Evolutionary conservation across 2,329 filamentous ascomycete genomes (phyloP).

Genomic region (Colletotrichum sp.): DNA sequence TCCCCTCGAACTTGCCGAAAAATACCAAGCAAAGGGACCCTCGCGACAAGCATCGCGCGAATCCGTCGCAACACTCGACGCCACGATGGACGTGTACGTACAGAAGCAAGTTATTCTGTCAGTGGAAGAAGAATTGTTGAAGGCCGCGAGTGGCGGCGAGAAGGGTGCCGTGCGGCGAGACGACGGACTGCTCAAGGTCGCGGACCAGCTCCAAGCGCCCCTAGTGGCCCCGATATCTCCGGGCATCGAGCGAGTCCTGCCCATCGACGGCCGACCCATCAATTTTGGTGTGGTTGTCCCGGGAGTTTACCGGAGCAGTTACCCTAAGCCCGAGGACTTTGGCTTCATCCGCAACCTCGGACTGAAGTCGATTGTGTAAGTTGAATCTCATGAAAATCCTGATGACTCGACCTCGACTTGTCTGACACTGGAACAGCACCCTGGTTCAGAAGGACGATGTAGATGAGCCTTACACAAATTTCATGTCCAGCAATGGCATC

Average conservation of each 20-base stretch:
- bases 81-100: background rate
- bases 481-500: conserved; percentile 72
- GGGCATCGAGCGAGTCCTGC: conserved; percentile 9
- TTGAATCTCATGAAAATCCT: conserved; percentile 8
- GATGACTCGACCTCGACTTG: background rate
- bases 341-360: conserved; percentile 70
- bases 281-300: conserved; percentile 82
- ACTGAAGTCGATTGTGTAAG: conserved; percentile 82
- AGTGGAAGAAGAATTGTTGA: conserved; percentile 1
- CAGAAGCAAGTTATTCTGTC: conserved; percentile 7
- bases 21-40: background rate
- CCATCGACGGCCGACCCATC: conserved; percentile 47
- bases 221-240: background rate
- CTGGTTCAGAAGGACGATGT: conserved; percentile 67
- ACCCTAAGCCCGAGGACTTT: conserved; percentile 75
- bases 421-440: conserved; percentile 50
- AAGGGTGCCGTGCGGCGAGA: background rate
- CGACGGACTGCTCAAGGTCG: background rate
- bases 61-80: background rate
- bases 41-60: conserved; percentile 16
- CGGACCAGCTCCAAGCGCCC: background rate
- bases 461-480: conserved; percentile 57
- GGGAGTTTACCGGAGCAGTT: conserved; percentile 82
- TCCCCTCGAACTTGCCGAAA: background rate
- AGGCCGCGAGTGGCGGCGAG: background rate